Conservation (phyloP, 2,329 filamentous ascomycete genomes). For the Fusarium foetens region DNA sequence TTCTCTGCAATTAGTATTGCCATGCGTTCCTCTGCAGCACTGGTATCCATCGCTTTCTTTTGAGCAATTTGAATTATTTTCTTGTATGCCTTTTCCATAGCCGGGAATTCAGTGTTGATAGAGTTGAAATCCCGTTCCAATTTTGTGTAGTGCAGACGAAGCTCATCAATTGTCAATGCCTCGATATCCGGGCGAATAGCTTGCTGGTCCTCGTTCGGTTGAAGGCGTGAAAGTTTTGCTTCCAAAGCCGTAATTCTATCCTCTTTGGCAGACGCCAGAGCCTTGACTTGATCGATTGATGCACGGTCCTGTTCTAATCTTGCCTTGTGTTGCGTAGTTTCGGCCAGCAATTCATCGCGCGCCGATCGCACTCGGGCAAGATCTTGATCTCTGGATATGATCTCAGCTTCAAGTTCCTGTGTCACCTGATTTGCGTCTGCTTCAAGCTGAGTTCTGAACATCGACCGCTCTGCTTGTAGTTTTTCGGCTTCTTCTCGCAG, state of each 20-base stretch:
- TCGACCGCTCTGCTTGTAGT: constrained; percentile 83
- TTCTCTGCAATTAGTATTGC: constrained; percentile 84
- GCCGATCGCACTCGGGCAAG: constrained; percentile 84
- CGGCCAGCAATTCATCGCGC: constrained; percentile 86
- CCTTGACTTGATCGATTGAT: constrained; percentile 78
- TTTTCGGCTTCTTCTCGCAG: constrained; percentile 87
- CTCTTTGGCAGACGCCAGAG: constrained; percentile 81
- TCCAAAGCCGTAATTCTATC: constrained; percentile 85
- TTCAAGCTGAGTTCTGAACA: constrained; percentile 83
- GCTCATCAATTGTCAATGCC: constrained; percentile 74
- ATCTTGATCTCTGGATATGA: constrained; percentile 84
- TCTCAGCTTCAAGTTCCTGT: constrained; percentile 82
- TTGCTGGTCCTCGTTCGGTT: constrained; percentile 58
- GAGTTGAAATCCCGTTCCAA: constrained; percentile 83
- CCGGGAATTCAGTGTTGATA: constrained; percentile 86
- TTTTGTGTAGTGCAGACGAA: constrained; percentile 77
- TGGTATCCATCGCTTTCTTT: constrained; percentile 85
- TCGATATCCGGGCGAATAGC: constrained; percentile 59
- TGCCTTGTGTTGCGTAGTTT: constrained; percentile 81
- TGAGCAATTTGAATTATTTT: constrained; percentile 85
- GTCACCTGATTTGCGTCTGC: constrained; percentile 78
- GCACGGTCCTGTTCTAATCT: constrained; percentile 79
- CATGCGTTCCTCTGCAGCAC: constrained; percentile 80
- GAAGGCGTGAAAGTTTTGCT: constrained; percentile 79
- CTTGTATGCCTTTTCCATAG: constrained; percentile 91